Evolutionary conservation across 2,329 filamentous ascomycete genomes (phyloP).

Genomic region (Apiospora marii): DNA sequence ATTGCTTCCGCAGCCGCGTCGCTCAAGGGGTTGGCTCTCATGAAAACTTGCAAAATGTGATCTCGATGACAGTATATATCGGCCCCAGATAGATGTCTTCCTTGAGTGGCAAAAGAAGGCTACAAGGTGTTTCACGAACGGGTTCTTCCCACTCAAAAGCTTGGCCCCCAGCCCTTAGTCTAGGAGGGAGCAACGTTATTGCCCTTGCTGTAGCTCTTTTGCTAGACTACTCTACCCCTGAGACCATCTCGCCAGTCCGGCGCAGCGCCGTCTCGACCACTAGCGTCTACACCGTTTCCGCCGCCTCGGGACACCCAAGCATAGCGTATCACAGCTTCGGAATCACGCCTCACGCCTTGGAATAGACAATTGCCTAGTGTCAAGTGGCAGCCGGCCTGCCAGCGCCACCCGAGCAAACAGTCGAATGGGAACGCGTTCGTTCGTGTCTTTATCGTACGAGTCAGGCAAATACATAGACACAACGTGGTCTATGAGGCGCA

Average conservation of each 20-base stretch:
- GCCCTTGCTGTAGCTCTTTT: conserved; percentile 3
- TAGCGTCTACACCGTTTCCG: conserved; percentile 1
- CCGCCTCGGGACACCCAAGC: neutral
- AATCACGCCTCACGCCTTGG: neutral
- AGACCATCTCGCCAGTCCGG: neutral
- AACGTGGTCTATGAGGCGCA: neutral
- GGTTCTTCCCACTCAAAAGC: neutral
- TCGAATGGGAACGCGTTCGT: neutral
- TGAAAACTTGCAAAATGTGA: neutral
- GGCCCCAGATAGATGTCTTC: neutral
- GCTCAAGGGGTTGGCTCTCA: neutral
- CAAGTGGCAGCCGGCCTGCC: neutral
- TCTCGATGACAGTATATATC: neutral
- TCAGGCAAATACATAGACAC: neutral
- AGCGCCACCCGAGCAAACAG: neutral
- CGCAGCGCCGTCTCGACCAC: neutral
- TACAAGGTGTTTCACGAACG: neutral
- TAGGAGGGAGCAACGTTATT: neutral
- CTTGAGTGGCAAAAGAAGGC: neutral
- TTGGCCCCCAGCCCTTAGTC: neutral
- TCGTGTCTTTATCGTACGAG: neutral
- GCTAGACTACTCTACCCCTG: conserved; percentile 8
- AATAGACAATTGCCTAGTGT: neutral
- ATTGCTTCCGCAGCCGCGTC: neutral
- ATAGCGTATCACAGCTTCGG: neutral